Evolutionary conservation across 768 basidiomycete species (phyloP), one percentile per base, ranked within the genome.

Genomic region (Leccinum longicurvipes): DNA sequence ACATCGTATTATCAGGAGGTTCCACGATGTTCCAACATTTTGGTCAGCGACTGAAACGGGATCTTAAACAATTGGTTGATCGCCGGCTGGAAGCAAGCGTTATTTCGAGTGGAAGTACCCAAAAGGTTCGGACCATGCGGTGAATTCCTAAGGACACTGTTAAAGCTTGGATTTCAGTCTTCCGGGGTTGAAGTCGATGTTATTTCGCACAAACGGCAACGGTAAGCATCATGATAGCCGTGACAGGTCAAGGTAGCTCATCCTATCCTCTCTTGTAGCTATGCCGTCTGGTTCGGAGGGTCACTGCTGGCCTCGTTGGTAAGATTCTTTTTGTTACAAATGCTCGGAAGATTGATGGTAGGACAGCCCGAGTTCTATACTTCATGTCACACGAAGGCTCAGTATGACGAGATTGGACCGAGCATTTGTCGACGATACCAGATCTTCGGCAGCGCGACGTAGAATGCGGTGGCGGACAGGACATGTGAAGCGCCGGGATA

Each of bases 21-120:
- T 96, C 93, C 10, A 98, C 97, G 48, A 98, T 98, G 96, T 98
- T 98, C 80, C 92, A 96, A 63, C 88, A 98, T 77, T 98, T 99
- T 67, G 93, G 93, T n/a, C 87, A 93, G 69, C 86, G 97, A 45
- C 82, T 99, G 60, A 95, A 98, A 77, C 85, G 95, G 42, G 96
- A 99, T 67, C 74, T 99, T 44, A 97, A 93, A 77, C 89, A 91
- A 63, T 74, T 99, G 23, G 96, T 98, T 25, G 95, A 98, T 72
- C 87, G 86, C 57, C 79, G 97, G 57, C 80, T 99, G 58, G 87
- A 93, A 60, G 82, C 83, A 10, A 88, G 87, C 63, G 88, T 82
- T 21, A 65, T 80, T 28, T 80, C 85, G 6, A 90, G 89, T 56
- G 93, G 93, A 9, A 85, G 86, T 57, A 73, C 77, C 24, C 81